Evolutionary conservation across 2,329 filamentous ascomycete species (phyloP).

Genomic region (Arthrobotrys sphaeroides): DNA sequence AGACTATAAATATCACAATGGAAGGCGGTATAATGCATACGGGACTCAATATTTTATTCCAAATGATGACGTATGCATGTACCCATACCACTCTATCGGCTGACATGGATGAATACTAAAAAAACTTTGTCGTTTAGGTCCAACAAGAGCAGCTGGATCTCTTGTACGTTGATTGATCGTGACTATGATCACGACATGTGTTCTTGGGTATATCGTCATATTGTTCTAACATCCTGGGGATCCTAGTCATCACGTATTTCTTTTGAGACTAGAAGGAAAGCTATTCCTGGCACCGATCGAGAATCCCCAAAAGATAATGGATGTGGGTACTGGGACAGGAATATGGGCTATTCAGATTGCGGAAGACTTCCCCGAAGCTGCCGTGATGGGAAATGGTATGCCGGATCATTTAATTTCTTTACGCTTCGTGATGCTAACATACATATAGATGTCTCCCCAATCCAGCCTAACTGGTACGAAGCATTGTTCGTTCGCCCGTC

Average conservation of each 20-base stretch:
- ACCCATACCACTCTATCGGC: neutral
- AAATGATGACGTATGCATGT: slow-evolving; percentile 63
- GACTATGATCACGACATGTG: neutral
- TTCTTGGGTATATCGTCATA: neutral
- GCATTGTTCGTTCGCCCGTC: neutral
- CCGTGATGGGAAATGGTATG: slow-evolving; percentile 55
- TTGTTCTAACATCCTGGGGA: neutral
- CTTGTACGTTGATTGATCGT: slow-evolving; percentile 17
- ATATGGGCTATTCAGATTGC: slow-evolving; percentile 67
- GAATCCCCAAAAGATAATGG: slow-evolving; percentile 63
- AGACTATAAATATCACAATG: slow-evolving; percentile 56
- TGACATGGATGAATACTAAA: neutral
- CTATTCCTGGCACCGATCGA: slow-evolving; percentile 64
- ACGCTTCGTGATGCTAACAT: neutral
- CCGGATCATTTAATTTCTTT: slow-evolving; percentile 58
- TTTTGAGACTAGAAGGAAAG: slow-evolving; percentile 64
- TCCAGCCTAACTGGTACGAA: slow-evolving; percentile 58
- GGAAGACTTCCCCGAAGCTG: slow-evolving; percentile 55
- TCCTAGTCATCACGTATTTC: slow-evolving; percentile 63
- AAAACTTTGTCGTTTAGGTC: slow-evolving; percentile 4
- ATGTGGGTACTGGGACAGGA: slow-evolving; percentile 67
- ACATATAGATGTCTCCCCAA: slow-evolving; percentile 59
- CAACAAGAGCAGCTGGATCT: slow-evolving; percentile 53
- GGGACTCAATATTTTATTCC: slow-evolving; percentile 65
- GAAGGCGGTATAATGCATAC: slow-evolving; percentile 65